A percentile compares a stretch with the other conserved stretches of the same genome.
These are phyloP conservation scores for Pichia insulana DNA, from an alignment of 805 yeast genomes.

Conservation along the genomic window DNA sequence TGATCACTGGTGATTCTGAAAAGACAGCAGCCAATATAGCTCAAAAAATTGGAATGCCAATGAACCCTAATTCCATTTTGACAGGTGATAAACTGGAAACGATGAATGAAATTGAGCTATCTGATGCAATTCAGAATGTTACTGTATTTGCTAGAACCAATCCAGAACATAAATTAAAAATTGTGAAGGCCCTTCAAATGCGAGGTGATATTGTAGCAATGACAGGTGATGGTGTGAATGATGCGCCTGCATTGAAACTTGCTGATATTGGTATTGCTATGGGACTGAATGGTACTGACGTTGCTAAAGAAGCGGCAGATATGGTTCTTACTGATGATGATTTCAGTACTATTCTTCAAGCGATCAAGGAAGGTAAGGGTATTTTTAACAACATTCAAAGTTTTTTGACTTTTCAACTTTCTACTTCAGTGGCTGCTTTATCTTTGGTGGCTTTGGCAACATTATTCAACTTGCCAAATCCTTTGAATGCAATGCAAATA, in stretches of 20 bases:
- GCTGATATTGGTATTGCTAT: conserved; percentile 95
- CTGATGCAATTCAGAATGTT: conserved; percentile 71
- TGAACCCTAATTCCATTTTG: conserved; percentile 57
- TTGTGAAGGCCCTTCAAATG: conserved; percentile 80
- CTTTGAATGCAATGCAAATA: conserved; percentile 96
- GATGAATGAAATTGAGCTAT: conserved; percentile 62
- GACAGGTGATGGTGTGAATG: conserved; percentile 99
- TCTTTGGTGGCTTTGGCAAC: conserved; percentile 84
- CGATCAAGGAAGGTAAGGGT: conserved; percentile 96
- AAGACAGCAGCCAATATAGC: conserved; percentile 83
- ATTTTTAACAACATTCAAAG: conserved; percentile 93
- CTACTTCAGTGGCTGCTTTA: conserved; percentile 92
- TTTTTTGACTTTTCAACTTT: conserved; percentile 88
- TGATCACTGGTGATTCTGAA: conserved; percentile 95
- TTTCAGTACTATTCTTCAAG: conserved; percentile 85
- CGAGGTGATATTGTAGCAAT: conserved; percentile 95
- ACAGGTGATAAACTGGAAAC: conserved; percentile 77
- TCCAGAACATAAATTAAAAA: conserved; percentile 86
- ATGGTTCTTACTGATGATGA: conserved; percentile 97
- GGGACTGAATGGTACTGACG: conserved; percentile 94
- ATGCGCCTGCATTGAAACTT: conserved; percentile 94
- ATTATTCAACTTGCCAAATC: conserved; percentile 80
- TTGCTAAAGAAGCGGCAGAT: conserved; percentile 96
- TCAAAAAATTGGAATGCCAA: conserved; percentile 79
- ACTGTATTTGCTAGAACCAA: conserved; percentile 92